Evolutionary conservation across 176 grass and related monocot genomes (phyloP), one percentile per base, ranked within the genome.

Genomic region (Ananas comosus): DNA sequence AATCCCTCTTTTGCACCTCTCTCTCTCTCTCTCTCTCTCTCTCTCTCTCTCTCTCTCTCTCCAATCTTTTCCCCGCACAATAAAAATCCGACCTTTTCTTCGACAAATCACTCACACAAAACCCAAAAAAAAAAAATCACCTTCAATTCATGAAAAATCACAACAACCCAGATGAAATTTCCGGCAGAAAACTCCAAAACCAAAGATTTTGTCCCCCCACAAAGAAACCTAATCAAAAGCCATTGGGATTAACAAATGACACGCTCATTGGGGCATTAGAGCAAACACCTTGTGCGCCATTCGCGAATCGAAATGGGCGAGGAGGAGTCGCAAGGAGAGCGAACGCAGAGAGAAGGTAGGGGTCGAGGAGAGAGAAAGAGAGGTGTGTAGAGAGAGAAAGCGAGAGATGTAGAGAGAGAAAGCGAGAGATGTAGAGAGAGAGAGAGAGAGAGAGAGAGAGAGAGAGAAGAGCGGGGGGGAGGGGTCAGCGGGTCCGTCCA

Each of bases 401-500:
- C 51, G 74, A 69, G 74, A 78, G 9, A 29, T 17, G 23, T 42
- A 19, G 18, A 53, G 73, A 14, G 63, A 42, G 76, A 33, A 47
- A 54, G 17, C 22, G 56, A 54, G 17, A 17, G 18, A 66, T 66
- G 16, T 56, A 75, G 64, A 50, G 49, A 59, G 22, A 59, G 42
- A 63, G 76, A 69, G 51, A 47, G 33, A 24, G 73, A 53, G 48
- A 53, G 49, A 10, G 52, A 22, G 69, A 33, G 72, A 12, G 70
- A 51, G 71, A 69, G 75, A 25, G 49, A 56, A 69, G 79, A 8
- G 75, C 27, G 77, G 49, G 81, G 51, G 71, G 52, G 12, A 68
- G 13, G 66, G 53, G 49, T 64, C 54, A 63, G 54, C 71, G 71
- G 58, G 59, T 75, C 72, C 61, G 63, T 75, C 23, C 72, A 53